Percentiles rank a stretch among this genome's conserved stretches.
Conservation (phyloP, 2,329 filamentous ascomycete genomes). For the Dendrostoma leiphaemia region DNA sequence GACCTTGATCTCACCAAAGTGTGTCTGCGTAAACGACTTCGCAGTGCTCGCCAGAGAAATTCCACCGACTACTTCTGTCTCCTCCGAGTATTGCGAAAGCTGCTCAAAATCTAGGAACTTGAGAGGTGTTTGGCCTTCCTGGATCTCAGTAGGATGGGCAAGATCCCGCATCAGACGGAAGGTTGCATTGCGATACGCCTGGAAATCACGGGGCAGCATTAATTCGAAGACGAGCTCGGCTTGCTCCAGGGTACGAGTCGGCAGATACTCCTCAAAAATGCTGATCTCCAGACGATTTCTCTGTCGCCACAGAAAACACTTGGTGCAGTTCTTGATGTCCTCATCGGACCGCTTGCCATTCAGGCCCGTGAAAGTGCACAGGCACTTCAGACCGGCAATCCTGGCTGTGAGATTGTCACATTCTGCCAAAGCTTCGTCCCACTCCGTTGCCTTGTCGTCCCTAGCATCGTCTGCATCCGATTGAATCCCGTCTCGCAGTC, state of each 20-base stretch:
- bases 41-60: not conserved
- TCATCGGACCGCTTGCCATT: constrained; percentile 5
- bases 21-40: constrained; percentile 13
- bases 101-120: constrained; percentile 21
- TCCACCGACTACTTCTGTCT: not conserved
- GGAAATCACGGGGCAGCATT: constrained; percentile 30
- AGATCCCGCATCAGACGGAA: constrained; percentile 35
- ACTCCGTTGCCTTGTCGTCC: constrained; percentile 30
- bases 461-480: constrained; percentile 15
- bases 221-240: constrained; percentile 41
- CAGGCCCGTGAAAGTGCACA: constrained; percentile 26
- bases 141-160: constrained; percentile 18
- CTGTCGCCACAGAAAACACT: constrained; percentile 30
- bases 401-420: constrained; percentile 29
- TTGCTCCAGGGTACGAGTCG: constrained; percentile 22
- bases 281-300: constrained; percentile 33
- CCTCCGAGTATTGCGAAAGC: constrained; percentile 13
- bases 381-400: constrained; percentile 32
- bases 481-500: constrained; percentile 26
- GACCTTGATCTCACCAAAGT: constrained; percentile 3
- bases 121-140: not conserved
- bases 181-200: constrained; percentile 39
- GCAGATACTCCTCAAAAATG: constrained; percentile 40
- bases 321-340: constrained; percentile 7
- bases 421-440: constrained; percentile 24